phyloP scores from a whole-genome alignment of 2,329 filamentous ascomycete genomes.

The Stachybotrys echinatus region DNA sequence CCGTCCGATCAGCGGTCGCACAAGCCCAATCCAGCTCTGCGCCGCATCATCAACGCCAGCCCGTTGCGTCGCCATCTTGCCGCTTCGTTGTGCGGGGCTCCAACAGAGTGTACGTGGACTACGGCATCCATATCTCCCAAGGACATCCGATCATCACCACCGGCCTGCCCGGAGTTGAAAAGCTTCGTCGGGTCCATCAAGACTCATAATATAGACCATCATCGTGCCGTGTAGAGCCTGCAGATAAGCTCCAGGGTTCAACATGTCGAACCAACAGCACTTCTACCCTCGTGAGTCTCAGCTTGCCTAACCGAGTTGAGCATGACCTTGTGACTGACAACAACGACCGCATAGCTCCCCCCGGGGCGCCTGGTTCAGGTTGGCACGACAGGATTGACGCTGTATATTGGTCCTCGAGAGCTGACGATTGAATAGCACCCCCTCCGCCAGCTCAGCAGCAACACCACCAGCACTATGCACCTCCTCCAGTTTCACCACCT shows the following conservation, averaged over 20 bases:
- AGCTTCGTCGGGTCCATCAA: too few species aligned
- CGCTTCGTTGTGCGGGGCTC: neutral
- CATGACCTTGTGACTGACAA: constrained; percentile 4
- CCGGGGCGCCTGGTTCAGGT: constrained; percentile 28
- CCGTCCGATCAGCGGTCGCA: neutral
- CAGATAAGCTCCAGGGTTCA: neutral
- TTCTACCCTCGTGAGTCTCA: constrained; percentile 30
- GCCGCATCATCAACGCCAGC: neutral
- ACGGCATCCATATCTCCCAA: neutral
- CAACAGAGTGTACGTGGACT: neutral
- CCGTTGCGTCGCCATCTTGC: too few species aligned
- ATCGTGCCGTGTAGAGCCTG: neutral
- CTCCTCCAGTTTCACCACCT: constrained; percentile 41
- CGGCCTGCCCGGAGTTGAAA: too few species aligned
- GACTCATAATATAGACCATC: too few species aligned
- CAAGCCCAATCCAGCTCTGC: neutral
- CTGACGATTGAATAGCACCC: constrained; percentile 8
- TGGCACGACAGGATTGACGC: constrained; percentile 7
- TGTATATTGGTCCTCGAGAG: neutral
- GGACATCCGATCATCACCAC: too few species aligned
- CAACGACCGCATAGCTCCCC: constrained; percentile 29
- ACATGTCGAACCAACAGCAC: constrained; percentile 34
- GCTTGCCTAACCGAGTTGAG: neutral
- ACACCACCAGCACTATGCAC: constrained; percentile 36
- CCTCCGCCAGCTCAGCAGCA: constrained; percentile 16